A percentile compares a stretch with the other conserved stretches of the same genome.
phyloP scores from a whole-genome alignment of 164 flowering plant species.

The Tetrastigma voinierianum region DNA sequence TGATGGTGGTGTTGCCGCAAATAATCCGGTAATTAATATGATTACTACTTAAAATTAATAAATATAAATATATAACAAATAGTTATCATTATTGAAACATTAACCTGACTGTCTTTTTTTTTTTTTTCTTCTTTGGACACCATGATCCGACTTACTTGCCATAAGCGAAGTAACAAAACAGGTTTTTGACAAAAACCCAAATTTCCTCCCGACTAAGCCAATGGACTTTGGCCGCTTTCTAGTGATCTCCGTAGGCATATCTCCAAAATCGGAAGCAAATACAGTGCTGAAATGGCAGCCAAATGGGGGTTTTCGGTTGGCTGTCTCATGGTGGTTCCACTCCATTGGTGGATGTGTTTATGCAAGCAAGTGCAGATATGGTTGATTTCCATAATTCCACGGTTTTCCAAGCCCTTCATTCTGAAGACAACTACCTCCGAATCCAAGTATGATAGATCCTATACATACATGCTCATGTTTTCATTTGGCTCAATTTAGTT shows the following conservation, averaged over 20 bases:
- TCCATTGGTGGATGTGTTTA: conserved; percentile 3
- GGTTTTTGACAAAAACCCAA: conserved; percentile 1
- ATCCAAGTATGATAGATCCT: conserved; percentile 25
- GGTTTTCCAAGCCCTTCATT: background rate
- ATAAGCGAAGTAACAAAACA: conserved; percentile 20
- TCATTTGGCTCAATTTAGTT: no score
- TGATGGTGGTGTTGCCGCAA: background rate
- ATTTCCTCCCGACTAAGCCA: background rate
- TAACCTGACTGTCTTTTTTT: conserved; percentile 1
- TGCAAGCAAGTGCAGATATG: no score
- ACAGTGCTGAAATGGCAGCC: conserved; percentile 17
- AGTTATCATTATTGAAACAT: no score
- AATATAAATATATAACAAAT: background rate
- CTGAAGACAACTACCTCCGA: conserved; percentile 21
- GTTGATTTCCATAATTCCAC: no score
- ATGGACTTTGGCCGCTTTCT: conserved; percentile 15
- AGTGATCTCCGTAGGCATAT: conserved; percentile 34
- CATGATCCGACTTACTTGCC: conserved; percentile 19
- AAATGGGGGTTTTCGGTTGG: conserved; percentile 32
- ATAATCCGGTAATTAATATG: background rate
- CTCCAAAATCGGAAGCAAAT: conserved; percentile 20
- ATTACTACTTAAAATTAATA: no score
- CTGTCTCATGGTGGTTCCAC: conserved; percentile 5
- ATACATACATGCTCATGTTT: background rate
- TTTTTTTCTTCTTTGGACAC: no score